A percentile compares a stretch with the other conserved stretches of the same genome.
phyloP scores from a whole-genome alignment of 2,329 filamentous ascomycete genomes.

The Gyromitra esculenta region DNA sequence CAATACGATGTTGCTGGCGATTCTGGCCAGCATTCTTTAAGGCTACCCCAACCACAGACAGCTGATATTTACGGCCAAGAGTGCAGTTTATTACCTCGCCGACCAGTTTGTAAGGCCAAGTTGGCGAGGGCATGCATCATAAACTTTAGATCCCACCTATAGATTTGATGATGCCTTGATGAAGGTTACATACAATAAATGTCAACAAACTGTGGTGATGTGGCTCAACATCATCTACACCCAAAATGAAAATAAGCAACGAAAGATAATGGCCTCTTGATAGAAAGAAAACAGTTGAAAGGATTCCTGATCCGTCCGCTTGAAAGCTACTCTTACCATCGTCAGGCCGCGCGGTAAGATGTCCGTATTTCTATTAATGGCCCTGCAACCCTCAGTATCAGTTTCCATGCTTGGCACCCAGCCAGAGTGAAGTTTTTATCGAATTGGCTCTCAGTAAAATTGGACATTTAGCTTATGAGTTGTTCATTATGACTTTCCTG shows the following conservation, averaged over 20 bases:
- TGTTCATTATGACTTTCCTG: conserved; percentile 49
- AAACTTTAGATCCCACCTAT: conserved; percentile 31
- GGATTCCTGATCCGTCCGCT: conserved; percentile 26
- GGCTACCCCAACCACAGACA: conserved; percentile 27
- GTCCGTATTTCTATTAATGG: conserved; percentile 45
- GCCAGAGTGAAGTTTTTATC: conserved; percentile 17
- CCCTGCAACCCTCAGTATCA: conserved; percentile 31
- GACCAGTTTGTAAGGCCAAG: conserved; percentile 28
- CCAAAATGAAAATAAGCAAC: conserved; percentile 30
- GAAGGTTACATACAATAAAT: conserved; percentile 22
- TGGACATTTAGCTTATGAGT: conserved; percentile 36
- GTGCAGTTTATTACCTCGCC: conserved; percentile 31
- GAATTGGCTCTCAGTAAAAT: conserved; percentile 25
- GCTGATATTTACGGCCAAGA: conserved; percentile 28
- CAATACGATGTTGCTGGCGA: conserved; percentile 20
- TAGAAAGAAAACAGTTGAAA: conserved; percentile 40
- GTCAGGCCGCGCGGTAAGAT: conserved; percentile 35
- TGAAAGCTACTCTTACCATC: conserved; percentile 14
- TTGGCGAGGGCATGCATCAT: conserved; percentile 8
- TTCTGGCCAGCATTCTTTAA: conserved; percentile 21
- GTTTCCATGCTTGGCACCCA: conserved; percentile 23
- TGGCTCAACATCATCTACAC: conserved; percentile 37
- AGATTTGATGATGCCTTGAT: conserved; percentile 12
- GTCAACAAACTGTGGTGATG: conserved; percentile 41
- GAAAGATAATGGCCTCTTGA: conserved; percentile 20